phyloP scores from a whole-genome alignment of 805 yeast species.

The Metschnikowia kofuensis region DNA sequence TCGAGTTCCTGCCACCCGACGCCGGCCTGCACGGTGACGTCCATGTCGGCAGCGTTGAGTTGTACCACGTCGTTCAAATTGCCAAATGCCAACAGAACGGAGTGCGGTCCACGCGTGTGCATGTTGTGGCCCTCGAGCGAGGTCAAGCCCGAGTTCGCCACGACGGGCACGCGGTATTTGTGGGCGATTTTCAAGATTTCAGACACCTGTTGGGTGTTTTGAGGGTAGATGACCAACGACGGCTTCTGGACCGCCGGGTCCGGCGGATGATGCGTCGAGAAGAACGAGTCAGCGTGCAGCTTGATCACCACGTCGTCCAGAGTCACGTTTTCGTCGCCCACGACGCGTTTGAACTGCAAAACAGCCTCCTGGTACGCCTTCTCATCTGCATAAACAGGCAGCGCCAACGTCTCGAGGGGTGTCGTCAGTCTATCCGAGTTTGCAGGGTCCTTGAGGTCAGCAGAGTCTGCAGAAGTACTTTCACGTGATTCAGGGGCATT shows the following conservation, averaged over 20 bases:
- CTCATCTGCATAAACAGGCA: conserved; percentile 16
- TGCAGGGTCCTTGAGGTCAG: background rate
- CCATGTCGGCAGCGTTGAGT: conserved; percentile 68
- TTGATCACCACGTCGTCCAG: conserved; percentile 43
- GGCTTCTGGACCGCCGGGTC: conserved; percentile 38
- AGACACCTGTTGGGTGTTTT: conserved; percentile 23
- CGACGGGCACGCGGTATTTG: conserved; percentile 26
- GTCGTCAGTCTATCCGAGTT: conserved; percentile 22
- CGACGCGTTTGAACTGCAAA: conserved; percentile 44
- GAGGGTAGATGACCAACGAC: conserved; percentile 22
- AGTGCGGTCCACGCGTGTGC: conserved; percentile 53
- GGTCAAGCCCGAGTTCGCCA: conserved; percentile 28
- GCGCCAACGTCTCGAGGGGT: conserved; percentile 12
- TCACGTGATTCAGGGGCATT: background rate
- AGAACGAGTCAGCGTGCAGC: conserved; percentile 65
- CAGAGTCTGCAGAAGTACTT: background rate
- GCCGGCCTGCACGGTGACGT: conserved; percentile 77
- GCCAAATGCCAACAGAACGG: conserved; percentile 62
- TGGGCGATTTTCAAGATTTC: conserved; percentile 23
- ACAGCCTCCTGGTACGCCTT: conserved; percentile 23
- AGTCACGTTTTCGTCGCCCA: conserved; percentile 53
- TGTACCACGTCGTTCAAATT: conserved; percentile 59
- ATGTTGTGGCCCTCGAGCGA: conserved; percentile 30
- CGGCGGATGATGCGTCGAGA: conserved; percentile 66
- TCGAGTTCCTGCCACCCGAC: conserved; percentile 80